These are phyloP conservation scores for Aspergillus oerlinghausenensis DNA, from an alignment of 2,329 filamentous ascomycete species.

Conservation along the genomic window DNA sequence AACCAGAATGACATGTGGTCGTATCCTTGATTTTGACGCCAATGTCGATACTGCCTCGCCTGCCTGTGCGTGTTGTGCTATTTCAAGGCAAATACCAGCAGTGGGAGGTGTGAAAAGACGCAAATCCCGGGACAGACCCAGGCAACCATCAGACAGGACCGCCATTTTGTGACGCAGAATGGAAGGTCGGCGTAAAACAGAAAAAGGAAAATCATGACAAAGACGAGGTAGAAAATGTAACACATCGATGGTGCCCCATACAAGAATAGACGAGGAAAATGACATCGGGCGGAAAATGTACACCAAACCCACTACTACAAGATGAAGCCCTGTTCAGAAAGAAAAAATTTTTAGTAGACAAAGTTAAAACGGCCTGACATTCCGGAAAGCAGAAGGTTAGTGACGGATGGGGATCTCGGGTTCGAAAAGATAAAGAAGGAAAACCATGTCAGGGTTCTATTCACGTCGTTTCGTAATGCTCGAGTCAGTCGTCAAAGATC, in stretches of 20 bases:
- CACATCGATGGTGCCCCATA: slow-evolving; percentile 15
- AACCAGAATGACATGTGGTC: background rate
- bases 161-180: background rate
- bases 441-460: slow-evolving; percentile 3
- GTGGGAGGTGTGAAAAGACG: background rate
- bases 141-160: background rate
- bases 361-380: background rate
- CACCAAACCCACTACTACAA: background rate
- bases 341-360: background rate
- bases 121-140: background rate
- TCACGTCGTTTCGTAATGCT: slow-evolving; percentile 13
- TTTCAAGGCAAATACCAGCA: background rate
- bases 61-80: background rate
- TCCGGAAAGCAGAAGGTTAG: background rate
- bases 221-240: background rate
- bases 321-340: background rate
- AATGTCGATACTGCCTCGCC: background rate
- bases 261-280: slow-evolving; percentile 24
- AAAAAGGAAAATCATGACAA: slow-evolving; percentile 8
- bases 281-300: background rate
- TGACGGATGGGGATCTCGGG: background rate
- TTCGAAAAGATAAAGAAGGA: background rate
- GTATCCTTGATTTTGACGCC: background rate
- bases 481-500: slow-evolving; percentile 3
- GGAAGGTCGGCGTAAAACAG: slow-evolving; percentile 6